Evolutionary conservation across 768 basidiomycete genomes (phyloP).

Genomic region (Leccinum rimulosum): DNA sequence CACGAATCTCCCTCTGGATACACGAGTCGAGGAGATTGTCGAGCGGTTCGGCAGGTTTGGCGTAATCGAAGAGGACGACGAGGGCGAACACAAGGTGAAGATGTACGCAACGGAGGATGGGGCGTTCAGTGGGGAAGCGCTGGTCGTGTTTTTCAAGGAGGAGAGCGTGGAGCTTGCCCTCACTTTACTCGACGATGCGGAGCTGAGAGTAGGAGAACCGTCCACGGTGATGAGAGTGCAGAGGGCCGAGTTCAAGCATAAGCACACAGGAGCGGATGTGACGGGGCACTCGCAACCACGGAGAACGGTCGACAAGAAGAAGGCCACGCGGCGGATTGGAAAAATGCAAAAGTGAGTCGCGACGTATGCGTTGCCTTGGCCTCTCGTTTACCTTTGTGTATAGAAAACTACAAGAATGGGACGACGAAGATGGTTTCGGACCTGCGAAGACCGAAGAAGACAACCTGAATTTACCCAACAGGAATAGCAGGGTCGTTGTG

Average conservation of each 20-base stretch:
- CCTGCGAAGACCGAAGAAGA: constrained; percentile 62
- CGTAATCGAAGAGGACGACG: constrained; percentile 87
- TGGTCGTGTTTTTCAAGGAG: constrained; percentile 97
- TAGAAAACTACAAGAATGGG: constrained; percentile 93
- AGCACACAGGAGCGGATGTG: constrained; percentile 42
- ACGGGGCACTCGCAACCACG: constrained; percentile 47
- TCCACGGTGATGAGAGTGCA: constrained; percentile 70
- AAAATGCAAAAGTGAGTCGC: constrained; percentile 78
- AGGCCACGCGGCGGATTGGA: constrained; percentile 66
- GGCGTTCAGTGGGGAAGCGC: constrained; percentile 87
- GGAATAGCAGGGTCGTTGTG: constrained; percentile 80
- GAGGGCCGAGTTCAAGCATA: constrained; percentile 78
- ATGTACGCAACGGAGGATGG: constrained; percentile 90
- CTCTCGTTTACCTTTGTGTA: neutral
- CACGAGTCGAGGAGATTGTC: constrained; percentile 72
- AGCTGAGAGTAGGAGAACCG: constrained; percentile 79
- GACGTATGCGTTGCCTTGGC: neutral
- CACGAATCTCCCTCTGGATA: constrained; percentile 74
- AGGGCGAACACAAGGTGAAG: constrained; percentile 93
- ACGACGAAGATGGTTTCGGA: constrained; percentile 90
- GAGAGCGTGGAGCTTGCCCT: constrained; percentile 87
- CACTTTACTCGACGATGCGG: constrained; percentile 87
- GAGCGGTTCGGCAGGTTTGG: constrained; percentile 90
- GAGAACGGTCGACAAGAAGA: constrained; percentile 76
- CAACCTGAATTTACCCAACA: constrained; percentile 41